Evolutionary conservation across 176 grass and related monocot genomes (phyloP).

Genomic region (Musa itinerans): DNA sequence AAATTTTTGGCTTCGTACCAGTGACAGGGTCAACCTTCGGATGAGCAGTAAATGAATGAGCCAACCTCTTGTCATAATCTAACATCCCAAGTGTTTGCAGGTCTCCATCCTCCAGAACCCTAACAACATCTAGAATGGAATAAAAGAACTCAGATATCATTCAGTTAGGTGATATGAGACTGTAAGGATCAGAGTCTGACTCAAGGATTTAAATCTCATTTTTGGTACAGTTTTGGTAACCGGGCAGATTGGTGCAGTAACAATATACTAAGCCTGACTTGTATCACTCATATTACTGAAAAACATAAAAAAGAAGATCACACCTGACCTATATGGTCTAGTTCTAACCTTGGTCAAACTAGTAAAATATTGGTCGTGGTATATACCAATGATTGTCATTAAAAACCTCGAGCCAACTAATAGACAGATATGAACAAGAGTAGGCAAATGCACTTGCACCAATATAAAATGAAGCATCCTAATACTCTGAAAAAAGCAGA

Average conservation of each 20-base stretch:
- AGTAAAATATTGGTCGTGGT: too few species aligned
- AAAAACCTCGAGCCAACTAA: too few species aligned
- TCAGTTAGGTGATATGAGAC: not conserved
- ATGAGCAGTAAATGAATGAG: conserved; percentile 94
- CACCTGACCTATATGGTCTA: too few species aligned
- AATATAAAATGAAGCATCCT: not conserved
- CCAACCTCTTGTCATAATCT: conserved; percentile 88
- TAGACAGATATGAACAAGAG: not conserved
- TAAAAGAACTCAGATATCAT: not conserved
- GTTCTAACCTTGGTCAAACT: too few species aligned
- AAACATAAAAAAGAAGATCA: too few species aligned
- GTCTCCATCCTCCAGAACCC: conserved; percentile 96
- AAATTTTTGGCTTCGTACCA: conserved; percentile 32
- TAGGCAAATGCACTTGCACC: not conserved
- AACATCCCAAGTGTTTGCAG: conserved; percentile 88
- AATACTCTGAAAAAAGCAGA: not conserved
- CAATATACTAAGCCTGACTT: too few species aligned
- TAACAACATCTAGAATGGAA: conserved; percentile 57
- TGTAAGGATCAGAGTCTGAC: not conserved
- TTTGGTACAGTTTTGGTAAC: too few species aligned
- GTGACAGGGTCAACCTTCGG: conserved; percentile 96
- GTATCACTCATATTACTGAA: too few species aligned
- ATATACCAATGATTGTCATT: too few species aligned
- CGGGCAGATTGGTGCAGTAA: too few species aligned
- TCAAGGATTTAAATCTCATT: too few species aligned